Evolutionary conservation across 331 rosid species (phyloP), one percentile per base, ranked within the genome.

Genomic region (Cydonia oblonga): DNA sequence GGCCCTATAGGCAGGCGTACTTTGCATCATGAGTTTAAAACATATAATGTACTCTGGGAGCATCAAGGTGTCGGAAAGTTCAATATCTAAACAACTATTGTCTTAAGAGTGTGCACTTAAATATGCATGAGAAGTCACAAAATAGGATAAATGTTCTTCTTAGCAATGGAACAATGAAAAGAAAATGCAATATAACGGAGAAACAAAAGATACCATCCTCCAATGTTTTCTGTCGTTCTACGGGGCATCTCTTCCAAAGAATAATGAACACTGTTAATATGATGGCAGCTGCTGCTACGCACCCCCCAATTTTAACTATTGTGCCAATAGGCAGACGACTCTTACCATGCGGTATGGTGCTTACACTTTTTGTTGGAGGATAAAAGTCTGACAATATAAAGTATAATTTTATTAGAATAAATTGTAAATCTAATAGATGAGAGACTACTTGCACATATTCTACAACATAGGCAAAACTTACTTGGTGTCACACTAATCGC

Each of bases 401-500:
- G 51, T 13, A 42, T 13, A 13, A 4, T 42, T 13, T 13, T 42
- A 42, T 42, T 42, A 42, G 51, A 42, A 13, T 42, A 12, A 42
- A 42, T 42, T 42, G 51, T 42, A 42, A 42, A 42, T 42, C 18
- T 42, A 42, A 13, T 4, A 0, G 18, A 42, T 42, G 51, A 42
- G 51, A 13, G 2, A 4, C 0, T 42, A 42, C 1, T 42, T 42
- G 30, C 7, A 60, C 35, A 46, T 44, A 76, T 30, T 11, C 25
- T 25, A 62, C 18, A 38, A 57, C 2, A 13, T 9, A 18, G 18
- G 66, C 25, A 53, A 30, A 78, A 42, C 84, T 73, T 79, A 87
- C 93, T 91, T 70, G 97, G 87, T 32, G 91, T 86, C 52, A 89
- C 90, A 5, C 84, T 73, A 74, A 91, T 84, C 9, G 93, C 97